Conservation (phyloP, 2,329 filamentous ascomycete genomes). For the Juglanconis sp. region DNA sequence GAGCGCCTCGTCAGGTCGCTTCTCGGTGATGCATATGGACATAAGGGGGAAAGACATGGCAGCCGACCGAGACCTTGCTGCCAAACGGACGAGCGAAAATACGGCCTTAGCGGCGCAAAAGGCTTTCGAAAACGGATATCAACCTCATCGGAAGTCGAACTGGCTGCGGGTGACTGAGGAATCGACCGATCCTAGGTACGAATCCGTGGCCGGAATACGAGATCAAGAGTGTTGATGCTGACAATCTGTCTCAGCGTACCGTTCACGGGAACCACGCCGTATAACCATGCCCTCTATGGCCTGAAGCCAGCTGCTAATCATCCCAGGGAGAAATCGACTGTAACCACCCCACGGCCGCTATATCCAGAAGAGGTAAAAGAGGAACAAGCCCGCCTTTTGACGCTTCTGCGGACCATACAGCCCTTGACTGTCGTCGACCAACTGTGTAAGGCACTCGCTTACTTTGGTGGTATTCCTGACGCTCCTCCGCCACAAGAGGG, state of each 20-base stretch:
- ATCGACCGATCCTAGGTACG: not conserved
- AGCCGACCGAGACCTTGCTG: slow-evolving; percentile 49
- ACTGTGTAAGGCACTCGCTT: slow-evolving; percentile 60
- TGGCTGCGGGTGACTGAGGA: slow-evolving; percentile 17
- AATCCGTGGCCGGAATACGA: not conserved
- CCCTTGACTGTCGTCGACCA: slow-evolving; percentile 58
- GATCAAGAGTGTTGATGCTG: not conserved
- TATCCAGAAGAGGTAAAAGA: slow-evolving; percentile 49
- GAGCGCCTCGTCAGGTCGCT: slow-evolving; percentile 56
- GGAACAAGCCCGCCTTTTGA: slow-evolving; percentile 59
- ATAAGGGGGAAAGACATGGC: slow-evolving; percentile 41
- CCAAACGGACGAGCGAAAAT: slow-evolving; percentile 60
- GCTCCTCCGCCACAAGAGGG: slow-evolving; percentile 48
- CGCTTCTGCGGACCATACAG: slow-evolving; percentile 52
- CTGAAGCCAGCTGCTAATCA: slow-evolving; percentile 12
- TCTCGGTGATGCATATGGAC: slow-evolving; percentile 62
- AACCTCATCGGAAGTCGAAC: slow-evolving; percentile 17
- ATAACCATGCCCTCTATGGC: slow-evolving; percentile 15
- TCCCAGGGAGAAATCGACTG: slow-evolving; percentile 6
- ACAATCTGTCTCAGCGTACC: not conserved
- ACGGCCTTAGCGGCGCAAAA: slow-evolving; percentile 56
- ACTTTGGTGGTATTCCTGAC: slow-evolving; percentile 59
- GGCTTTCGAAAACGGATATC: slow-evolving; percentile 52
- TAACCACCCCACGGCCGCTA: slow-evolving; percentile 15
- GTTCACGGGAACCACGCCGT: slow-evolving; percentile 16